phyloP scores from a whole-genome alignment of 345 rosid species.

The Sonneratia alba region DNA sequence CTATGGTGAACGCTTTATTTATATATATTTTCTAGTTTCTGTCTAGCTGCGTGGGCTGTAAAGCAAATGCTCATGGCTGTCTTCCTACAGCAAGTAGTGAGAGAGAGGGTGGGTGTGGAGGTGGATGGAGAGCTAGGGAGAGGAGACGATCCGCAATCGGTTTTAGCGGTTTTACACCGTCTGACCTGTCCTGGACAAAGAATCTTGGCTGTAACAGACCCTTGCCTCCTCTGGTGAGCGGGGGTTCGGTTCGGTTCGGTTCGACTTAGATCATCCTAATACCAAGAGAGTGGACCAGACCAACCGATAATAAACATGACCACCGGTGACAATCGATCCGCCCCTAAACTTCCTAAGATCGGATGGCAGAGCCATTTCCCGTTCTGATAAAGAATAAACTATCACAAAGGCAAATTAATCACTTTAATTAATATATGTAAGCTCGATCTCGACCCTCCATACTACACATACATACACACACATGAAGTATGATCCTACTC shows the following conservation, averaged over 20 bases:
- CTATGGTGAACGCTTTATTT: background rate
- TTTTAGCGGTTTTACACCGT: background rate
- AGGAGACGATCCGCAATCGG: background rate
- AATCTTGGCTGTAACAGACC: background rate
- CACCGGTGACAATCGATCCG: too few species aligned
- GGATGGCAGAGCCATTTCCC: too few species aligned
- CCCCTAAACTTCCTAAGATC: too few species aligned
- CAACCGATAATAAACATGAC: too few species aligned
- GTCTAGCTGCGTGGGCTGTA: conserved; percentile 30
- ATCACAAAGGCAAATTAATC: too few species aligned
- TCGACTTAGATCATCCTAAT: background rate
- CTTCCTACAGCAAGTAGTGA: conserved; percentile 11
- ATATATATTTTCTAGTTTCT: too few species aligned
- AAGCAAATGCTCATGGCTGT: conserved; percentile 17
- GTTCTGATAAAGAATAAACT: too few species aligned
- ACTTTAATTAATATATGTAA: too few species aligned
- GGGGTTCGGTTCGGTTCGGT: background rate
- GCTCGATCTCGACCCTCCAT: too few species aligned
- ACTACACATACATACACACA: too few species aligned
- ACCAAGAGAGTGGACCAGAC: too few species aligned
- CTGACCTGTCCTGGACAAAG: background rate
- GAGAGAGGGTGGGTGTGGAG: background rate
- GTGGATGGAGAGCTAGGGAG: background rate
- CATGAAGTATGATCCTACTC: too few species aligned
- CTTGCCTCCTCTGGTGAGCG: background rate